A percentile compares a stretch with the other conserved stretches of the same genome.
These are phyloP conservation scores for Pseudopyrenochaeta lycopersici DNA, from an alignment of 2,329 filamentous ascomycete genomes.

Conservation along the genomic window DNA sequence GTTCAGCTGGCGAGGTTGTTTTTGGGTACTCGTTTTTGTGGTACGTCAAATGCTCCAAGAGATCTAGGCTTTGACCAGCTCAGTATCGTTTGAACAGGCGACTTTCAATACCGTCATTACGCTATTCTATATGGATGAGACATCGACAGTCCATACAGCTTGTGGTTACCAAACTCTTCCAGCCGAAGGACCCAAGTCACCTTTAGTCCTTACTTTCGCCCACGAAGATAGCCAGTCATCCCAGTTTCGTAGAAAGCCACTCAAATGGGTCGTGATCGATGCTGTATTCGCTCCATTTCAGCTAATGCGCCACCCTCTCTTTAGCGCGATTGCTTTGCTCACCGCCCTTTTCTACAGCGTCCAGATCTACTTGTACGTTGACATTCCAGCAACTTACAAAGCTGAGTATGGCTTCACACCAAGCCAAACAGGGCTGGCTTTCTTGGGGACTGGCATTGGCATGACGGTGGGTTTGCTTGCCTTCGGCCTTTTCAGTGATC, in stretches of 20 bases:
- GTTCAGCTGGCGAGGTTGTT: slow-evolving; percentile 2
- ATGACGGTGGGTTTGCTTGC: slow-evolving; percentile 1
- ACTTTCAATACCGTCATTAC: slow-evolving; percentile 2
- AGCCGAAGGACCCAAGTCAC: too few relatives aligned
- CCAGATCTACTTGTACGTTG: slow-evolving; percentile 4
- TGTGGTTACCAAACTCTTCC: background rate
- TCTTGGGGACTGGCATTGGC: slow-evolving; percentile 3
- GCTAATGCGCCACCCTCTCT: background rate
- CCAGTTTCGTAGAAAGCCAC: background rate
- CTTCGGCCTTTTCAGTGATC: slow-evolving; percentile 3
- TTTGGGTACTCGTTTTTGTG: slow-evolving; percentile 2
- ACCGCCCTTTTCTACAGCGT: slow-evolving; percentile 4
- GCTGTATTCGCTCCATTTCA: slow-evolving; percentile 3
- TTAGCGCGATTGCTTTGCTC: background rate
- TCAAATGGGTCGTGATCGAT: background rate
- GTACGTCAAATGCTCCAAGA: background rate
- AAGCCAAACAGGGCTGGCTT: slow-evolving; percentile 3
- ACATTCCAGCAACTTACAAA: slow-evolving; percentile 5
- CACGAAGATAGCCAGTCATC: too few relatives aligned
- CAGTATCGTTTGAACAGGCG: background rate
- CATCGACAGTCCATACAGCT: slow-evolving; percentile 2
- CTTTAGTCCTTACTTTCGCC: too few relatives aligned
- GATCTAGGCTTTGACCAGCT: background rate
- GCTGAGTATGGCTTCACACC: slow-evolving; percentile 4
- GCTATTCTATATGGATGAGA: slow-evolving; percentile 3